Evolutionary conservation across 208 protist genomes (phyloP).

Genomic region (Leptomonas pyrrhocoris): DNA sequence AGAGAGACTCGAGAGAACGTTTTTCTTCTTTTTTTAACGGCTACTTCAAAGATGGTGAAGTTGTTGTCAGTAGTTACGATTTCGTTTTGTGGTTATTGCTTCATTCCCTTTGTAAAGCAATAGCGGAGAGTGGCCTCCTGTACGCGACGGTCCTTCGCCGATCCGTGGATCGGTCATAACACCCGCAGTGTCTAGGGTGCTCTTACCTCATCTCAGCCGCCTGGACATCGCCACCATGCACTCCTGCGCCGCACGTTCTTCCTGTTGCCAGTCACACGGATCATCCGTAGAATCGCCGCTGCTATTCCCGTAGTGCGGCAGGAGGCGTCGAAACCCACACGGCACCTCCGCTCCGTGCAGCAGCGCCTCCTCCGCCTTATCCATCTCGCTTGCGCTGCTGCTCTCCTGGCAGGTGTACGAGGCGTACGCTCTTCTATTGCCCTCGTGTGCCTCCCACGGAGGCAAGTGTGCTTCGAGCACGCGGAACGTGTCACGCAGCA

Average conservation of each 20-base stretch:
- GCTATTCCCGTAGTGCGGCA: slow-evolving; percentile 26
- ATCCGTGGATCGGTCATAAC: too few species aligned
- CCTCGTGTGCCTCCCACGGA: slow-evolving; percentile 13
- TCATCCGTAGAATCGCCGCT: neutral
- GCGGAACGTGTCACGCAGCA: slow-evolving; percentile 73
- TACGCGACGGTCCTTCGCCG: too few species aligned
- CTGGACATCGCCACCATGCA: slow-evolving; percentile 32
- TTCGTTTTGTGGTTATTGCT: too few species aligned
- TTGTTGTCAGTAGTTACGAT: too few species aligned
- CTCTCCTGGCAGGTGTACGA: slow-evolving; percentile 11
- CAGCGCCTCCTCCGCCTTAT: slow-evolving; percentile 10
- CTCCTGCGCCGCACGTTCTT: slow-evolving; percentile 33
- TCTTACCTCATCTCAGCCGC: too few species aligned
- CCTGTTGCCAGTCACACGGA: slow-evolving; percentile 25
- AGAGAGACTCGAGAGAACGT: too few species aligned
- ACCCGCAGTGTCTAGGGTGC: too few species aligned
- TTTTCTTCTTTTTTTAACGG: too few species aligned
- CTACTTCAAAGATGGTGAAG: too few species aligned
- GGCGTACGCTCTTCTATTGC: slow-evolving; percentile 8
- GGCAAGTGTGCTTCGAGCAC: slow-evolving; percentile 59
- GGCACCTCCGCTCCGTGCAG: neutral
- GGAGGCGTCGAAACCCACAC: slow-evolving; percentile 31
- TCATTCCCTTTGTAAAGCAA: too few species aligned
- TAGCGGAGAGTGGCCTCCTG: too few species aligned
- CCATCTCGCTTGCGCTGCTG: neutral